These are phyloP conservation scores for Kluyveromyces marxianus DNA, from an alignment of 1,139 yeast genomes.

Conservation along the genomic window DNA sequence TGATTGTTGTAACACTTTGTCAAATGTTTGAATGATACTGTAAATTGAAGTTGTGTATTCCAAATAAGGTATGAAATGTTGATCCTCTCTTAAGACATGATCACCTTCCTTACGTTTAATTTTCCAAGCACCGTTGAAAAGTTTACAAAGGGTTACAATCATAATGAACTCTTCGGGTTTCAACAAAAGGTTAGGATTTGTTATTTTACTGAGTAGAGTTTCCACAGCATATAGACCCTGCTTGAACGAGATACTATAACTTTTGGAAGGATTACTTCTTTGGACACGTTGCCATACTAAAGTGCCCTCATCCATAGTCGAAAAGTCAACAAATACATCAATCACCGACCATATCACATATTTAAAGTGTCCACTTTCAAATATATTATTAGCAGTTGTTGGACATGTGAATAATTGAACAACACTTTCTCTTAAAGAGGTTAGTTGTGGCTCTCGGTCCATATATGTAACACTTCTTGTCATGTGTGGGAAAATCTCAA, in stretches of 20 bases:
- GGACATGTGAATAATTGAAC: slow-evolving; percentile 64
- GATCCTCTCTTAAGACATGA: slow-evolving; percentile 54
- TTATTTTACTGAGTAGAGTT: slow-evolving; percentile 38
- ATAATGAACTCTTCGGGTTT: slow-evolving; percentile 33
- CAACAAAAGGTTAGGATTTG: slow-evolving; percentile 26
- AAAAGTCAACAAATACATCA: slow-evolving; percentile 38
- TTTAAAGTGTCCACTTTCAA: slow-evolving; percentile 35
- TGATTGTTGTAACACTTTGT: slow-evolving; percentile 31
- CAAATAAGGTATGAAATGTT: slow-evolving; percentile 42
- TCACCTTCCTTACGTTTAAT: slow-evolving; percentile 56
- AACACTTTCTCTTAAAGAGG: slow-evolving; percentile 45
- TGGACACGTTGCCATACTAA: slow-evolving; percentile 48
- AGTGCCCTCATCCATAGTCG: slow-evolving; percentile 35
- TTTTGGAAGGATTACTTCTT: slow-evolving; percentile 65
- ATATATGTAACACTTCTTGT: slow-evolving; percentile 40
- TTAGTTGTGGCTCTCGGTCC: slow-evolving; percentile 62
- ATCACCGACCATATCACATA: slow-evolving; percentile 43
- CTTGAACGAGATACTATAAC: slow-evolving; percentile 57
- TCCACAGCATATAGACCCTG: slow-evolving; percentile 50
- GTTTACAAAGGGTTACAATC: slow-evolving; percentile 37
- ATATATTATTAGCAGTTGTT: slow-evolving; percentile 40
- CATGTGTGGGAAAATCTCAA: slow-evolving; percentile 49
- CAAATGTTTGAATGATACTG: slow-evolving; percentile 39
- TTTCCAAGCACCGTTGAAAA: slow-evolving; percentile 53
- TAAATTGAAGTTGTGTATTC: slow-evolving; percentile 43